Evolutionary conservation across 345 rosid species (phyloP).

Genomic region (Psidium guajava): DNA sequence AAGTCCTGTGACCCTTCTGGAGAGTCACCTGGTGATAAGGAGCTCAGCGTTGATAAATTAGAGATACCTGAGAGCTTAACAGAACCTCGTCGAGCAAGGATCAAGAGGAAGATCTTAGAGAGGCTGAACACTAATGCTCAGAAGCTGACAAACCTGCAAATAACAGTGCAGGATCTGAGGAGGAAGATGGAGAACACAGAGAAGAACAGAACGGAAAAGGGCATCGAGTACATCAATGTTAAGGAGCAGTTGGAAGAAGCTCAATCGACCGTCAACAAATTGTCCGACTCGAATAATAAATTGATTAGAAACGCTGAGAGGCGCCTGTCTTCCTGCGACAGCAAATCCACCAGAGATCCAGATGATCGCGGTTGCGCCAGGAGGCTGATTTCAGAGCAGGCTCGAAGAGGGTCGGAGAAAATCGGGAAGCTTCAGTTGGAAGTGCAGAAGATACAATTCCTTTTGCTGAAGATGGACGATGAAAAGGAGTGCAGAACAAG

Average conservation of each 20-base stretch:
- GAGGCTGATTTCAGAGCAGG: conserved; percentile 55
- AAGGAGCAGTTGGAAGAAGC: conserved; percentile 76
- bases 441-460: conserved; percentile 77
- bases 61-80: conserved; percentile 49
- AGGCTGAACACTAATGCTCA: conserved; percentile 79
- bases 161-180: conserved; percentile 69
- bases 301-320: conserved; percentile 37
- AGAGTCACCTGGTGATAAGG: conserved; percentile 54
- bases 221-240: conserved; percentile 48
- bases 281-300: conserved; percentile 49
- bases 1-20: conserved; percentile 19
- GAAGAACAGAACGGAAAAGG: conserved; percentile 46
- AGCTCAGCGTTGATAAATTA: conserved; percentile 57
- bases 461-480: conserved; percentile 59
- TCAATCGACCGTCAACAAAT: conserved; percentile 47
- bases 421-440: conserved; percentile 74
- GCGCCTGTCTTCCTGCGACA: conserved; percentile 19
- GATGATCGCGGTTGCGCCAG: conserved; percentile 33
- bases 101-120: conserved; percentile 62
- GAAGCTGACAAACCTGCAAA: conserved; percentile 71
- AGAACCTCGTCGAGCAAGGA: conserved; percentile 48
- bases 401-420: conserved; percentile 75
- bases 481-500: conserved; percentile 48
- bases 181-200: conserved; percentile 58
- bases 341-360: conserved; percentile 26